Conservation (phyloP, 2,329 filamentous ascomycete genomes). For the Venturia effusa region DNA sequence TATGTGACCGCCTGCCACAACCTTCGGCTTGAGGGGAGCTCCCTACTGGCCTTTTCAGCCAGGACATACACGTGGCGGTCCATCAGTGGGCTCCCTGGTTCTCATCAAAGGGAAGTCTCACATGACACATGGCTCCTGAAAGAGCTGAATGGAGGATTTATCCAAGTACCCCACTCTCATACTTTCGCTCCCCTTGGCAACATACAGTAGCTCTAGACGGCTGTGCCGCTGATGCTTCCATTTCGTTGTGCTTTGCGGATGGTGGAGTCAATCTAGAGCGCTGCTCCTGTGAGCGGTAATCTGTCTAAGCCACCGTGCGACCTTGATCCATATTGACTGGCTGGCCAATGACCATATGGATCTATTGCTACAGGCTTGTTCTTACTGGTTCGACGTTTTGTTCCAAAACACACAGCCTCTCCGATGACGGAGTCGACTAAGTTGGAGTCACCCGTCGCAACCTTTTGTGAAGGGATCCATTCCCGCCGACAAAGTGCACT, state of each 20-base stretch:
- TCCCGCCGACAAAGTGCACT: not conserved
- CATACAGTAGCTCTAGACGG: not conserved
- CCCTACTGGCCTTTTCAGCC: not conserved
- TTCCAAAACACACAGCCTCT: not conserved
- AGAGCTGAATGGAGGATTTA: not conserved
- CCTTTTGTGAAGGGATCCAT: not conserved
- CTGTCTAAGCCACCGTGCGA: not conserved
- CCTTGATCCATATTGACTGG: not conserved
- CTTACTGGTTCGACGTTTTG: not conserved
- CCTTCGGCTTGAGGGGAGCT: not conserved
- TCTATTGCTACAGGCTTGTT: not conserved
- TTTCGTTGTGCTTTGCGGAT: not conserved
- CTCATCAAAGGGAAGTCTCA: conserved; percentile 1
- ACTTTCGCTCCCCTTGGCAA: not conserved
- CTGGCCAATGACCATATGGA: not conserved
- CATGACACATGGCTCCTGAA: not conserved
- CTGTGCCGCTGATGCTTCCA: not conserved
- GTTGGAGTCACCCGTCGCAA: conserved; percentile 1
- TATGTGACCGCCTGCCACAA: not conserved
- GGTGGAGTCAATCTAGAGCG: not conserved
- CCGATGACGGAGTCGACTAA: not conserved
- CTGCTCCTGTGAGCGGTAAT: not conserved
- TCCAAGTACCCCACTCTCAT: not conserved
- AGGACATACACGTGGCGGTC: conserved; percentile 3
- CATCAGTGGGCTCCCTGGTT: not conserved